phyloP scores from a whole-genome alignment of 805 yeast species.

The Candida verbasci region DNA sequence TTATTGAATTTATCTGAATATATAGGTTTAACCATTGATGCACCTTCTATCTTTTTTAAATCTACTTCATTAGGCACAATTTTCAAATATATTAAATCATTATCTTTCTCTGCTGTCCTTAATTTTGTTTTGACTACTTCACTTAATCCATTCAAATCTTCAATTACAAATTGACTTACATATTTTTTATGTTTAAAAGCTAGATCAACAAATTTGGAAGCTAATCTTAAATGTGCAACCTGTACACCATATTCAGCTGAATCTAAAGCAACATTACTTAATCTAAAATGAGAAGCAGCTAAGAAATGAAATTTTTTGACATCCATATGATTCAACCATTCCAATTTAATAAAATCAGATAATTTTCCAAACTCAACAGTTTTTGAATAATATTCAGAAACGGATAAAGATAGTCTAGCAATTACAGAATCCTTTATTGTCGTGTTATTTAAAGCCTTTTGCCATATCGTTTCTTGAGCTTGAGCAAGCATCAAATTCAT shows the following conservation, averaged over 20 bases:
- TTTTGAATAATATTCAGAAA: constrained; percentile 49
- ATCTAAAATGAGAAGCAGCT: constrained; percentile 67
- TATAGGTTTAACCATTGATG: constrained; percentile 51
- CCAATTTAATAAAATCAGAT: constrained; percentile 47
- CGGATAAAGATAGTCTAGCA: constrained; percentile 62
- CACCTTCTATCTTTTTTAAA: constrained; percentile 42
- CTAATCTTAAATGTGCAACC: constrained; percentile 51
- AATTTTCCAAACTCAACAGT: constrained; percentile 37
- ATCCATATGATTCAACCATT: constrained; percentile 60
- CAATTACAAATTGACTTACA: constrained; percentile 40
- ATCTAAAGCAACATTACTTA: constrained; percentile 46
- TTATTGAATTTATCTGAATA: constrained; percentile 17
- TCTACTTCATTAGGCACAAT: constrained; percentile 47
- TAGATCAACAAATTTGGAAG: constrained; percentile 32
- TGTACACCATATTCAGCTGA: constrained; percentile 64
- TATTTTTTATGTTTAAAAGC: constrained; percentile 39
- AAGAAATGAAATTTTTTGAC: constrained; percentile 62
- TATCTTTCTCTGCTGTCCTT: constrained; percentile 65
- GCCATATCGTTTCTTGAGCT: constrained; percentile 87
- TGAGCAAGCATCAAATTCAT: constrained; percentile 64
- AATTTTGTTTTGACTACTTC: constrained; percentile 42
- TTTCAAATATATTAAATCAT: constrained; percentile 73
- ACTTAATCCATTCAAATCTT: constrained; percentile 50
- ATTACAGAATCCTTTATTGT: constrained; percentile 55
- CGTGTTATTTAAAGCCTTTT: constrained; percentile 48